A percentile compares a stretch with the other conserved stretches of the same genome.
Conservation (phyloP, 257 asterid species). For the Ocimum tenuiflorum region DNA sequence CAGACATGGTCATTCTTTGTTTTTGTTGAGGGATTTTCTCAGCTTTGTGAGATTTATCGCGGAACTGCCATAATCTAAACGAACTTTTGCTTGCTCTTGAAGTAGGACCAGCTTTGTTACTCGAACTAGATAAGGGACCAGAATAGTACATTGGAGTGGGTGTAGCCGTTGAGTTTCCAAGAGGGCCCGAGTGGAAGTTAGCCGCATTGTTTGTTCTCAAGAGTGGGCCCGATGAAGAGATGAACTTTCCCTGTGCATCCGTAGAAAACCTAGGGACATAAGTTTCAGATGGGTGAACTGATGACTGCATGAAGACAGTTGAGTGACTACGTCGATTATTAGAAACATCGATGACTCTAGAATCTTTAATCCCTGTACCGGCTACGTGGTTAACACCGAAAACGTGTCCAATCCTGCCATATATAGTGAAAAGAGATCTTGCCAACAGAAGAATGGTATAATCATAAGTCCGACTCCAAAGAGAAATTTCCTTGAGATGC, state of each 20-base stretch:
- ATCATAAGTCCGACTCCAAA: slow-evolving; percentile 76
- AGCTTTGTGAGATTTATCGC: slow-evolving; percentile 35
- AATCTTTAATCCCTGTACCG: slow-evolving; percentile 38
- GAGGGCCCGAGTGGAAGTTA: slow-evolving; percentile 56
- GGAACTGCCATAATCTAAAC: slow-evolving; percentile 51
- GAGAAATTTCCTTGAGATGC: slow-evolving; percentile 57
- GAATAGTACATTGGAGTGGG: slow-evolving; percentile 45
- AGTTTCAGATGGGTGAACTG: slow-evolving; percentile 71
- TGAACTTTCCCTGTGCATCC: slow-evolving; percentile 34
- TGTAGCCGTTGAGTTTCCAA: slow-evolving; percentile 33
- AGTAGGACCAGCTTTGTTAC: slow-evolving; percentile 41
- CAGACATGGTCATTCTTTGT: slow-evolving; percentile 24
- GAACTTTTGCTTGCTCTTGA: slow-evolving; percentile 38
- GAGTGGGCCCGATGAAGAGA: slow-evolving; percentile 61
- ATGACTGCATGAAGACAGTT: slow-evolving; percentile 56
- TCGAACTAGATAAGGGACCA: slow-evolving; percentile 51
- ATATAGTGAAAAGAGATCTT: slow-evolving; percentile 63
- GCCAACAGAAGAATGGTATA: slow-evolving; percentile 63
- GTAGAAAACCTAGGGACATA: slow-evolving; percentile 45
- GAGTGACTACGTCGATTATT: slow-evolving; percentile 52
- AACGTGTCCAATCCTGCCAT: slow-evolving; percentile 66
- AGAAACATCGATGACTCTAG: slow-evolving; percentile 33
- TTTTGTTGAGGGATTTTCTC: slow-evolving; percentile 33
- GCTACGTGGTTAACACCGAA: slow-evolving; percentile 50
- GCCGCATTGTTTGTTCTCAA: slow-evolving; percentile 29